Conservation (phyloP, 2,329 filamentous ascomycete genomes). For the Cadophora malorum region DNA sequence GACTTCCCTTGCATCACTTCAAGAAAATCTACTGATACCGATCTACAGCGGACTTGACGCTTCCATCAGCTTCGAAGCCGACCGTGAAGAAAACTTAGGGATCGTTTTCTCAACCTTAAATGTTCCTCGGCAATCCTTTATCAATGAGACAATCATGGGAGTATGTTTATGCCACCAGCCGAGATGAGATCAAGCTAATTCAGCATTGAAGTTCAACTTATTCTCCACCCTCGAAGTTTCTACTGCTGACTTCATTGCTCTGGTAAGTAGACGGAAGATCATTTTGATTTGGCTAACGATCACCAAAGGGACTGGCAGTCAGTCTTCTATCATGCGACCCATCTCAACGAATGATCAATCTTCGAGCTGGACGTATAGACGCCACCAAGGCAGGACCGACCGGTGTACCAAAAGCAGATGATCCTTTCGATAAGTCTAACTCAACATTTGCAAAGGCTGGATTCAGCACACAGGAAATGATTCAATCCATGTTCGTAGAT, state of each 20-base stretch:
- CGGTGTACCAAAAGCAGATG: constrained; percentile 34
- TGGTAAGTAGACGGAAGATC: no score
- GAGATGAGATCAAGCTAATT: neutral
- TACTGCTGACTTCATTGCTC: constrained; percentile 35
- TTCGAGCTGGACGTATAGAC: constrained; percentile 38
- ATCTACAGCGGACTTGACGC: constrained; percentile 58
- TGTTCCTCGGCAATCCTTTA: constrained; percentile 3
- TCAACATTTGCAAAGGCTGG: constrained; percentile 35
- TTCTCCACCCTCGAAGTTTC: constrained; percentile 25
- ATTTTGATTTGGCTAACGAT: constrained; percentile 6
- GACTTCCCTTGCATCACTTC: constrained; percentile 42
- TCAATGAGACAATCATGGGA: constrained; percentile 15
- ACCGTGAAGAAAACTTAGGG: constrained; percentile 54
- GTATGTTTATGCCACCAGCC: neutral
- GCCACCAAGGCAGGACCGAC: constrained; percentile 32
- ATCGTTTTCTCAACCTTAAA: constrained; percentile 44
- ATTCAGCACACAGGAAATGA: constrained; percentile 37
- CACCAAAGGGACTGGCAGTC: constrained; percentile 26
- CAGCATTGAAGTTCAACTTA: constrained; percentile 20
- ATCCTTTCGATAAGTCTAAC: constrained; percentile 25
- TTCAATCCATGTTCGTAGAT: constrained; percentile 30
- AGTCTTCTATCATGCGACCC: constrained; percentile 27
- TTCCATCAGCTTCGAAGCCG: constrained; percentile 33
- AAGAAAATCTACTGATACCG: neutral
- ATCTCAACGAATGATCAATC: constrained; percentile 23